Percentiles rank a stretch among this genome's conserved stretches.
Conservation (phyloP, 2,329 filamentous ascomycete species). For the Colletotrichum sp. region DNA sequence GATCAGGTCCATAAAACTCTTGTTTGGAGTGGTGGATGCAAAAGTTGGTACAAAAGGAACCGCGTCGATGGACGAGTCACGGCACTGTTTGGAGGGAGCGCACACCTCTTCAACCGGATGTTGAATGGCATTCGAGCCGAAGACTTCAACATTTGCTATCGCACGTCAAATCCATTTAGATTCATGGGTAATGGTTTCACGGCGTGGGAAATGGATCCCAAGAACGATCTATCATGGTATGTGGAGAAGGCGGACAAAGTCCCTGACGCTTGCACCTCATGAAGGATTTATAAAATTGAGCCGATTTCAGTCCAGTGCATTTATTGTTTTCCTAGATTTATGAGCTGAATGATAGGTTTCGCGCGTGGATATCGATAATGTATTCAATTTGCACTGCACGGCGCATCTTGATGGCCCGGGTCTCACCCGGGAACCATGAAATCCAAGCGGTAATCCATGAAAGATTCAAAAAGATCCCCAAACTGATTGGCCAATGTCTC, state of each 20-base stretch:
- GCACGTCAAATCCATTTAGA: slow-evolving; percentile 45
- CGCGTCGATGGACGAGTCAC: slow-evolving; percentile 46
- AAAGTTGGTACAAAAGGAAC: slow-evolving; percentile 54
- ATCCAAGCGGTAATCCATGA: slow-evolving; percentile 14
- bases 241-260: slow-evolving; percentile 21
- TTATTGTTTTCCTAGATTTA: neutral
- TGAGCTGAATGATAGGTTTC: neutral
- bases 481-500: slow-evolving; percentile 28
- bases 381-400: neutral
- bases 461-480: slow-evolving; percentile 25
- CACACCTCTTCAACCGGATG: slow-evolving; percentile 39
- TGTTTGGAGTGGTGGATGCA: slow-evolving; percentile 44
- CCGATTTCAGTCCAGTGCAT: neutral
- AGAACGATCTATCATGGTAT: slow-evolving; percentile 33
- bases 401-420: neutral
- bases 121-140: slow-evolving; percentile 46
- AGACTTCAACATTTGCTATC: slow-evolving; percentile 53
- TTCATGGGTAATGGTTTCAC: slow-evolving; percentile 56
- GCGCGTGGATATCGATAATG: neutral
- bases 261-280: neutral
- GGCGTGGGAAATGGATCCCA: slow-evolving; percentile 37
- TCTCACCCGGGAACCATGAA: slow-evolving; percentile 5
- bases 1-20: slow-evolving; percentile 47
- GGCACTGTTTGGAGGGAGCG: slow-evolving; percentile 49
- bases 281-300: neutral